phyloP scores from a whole-genome alignment of 2,329 filamentous ascomycete genomes.

The Cladosporium austrohemisphaericum region DNA sequence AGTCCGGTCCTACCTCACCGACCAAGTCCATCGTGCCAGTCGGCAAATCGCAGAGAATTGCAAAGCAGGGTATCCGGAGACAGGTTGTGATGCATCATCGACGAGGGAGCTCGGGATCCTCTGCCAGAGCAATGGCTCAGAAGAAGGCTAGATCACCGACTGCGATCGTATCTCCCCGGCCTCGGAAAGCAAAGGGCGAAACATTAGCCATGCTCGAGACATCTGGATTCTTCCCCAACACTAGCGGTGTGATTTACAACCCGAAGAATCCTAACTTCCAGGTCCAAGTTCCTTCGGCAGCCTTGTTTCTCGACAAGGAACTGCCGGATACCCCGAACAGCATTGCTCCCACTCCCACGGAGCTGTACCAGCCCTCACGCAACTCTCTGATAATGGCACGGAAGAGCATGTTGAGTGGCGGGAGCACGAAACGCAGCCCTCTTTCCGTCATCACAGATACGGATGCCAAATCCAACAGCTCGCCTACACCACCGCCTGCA shows the following conservation, averaged over 20 bases:
- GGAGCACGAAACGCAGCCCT: constrained; percentile 20
- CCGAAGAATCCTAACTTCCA: constrained; percentile 7
- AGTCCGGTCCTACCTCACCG: background rate
- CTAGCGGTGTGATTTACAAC: constrained; percentile 15
- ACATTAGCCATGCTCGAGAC: constrained; percentile 32
- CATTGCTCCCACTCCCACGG: constrained; percentile 22
- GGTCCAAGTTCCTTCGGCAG: constrained; percentile 24
- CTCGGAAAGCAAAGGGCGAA: constrained; percentile 23
- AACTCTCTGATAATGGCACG: background rate
- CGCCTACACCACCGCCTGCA: background rate
- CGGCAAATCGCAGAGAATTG: constrained; percentile 1
- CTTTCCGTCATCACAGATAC: constrained; percentile 24
- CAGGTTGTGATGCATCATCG: constrained; percentile 1
- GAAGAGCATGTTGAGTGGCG: background rate
- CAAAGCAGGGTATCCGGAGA: constrained; percentile 1
- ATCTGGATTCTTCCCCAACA: constrained; percentile 27
- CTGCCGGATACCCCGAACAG: constrained; percentile 25
- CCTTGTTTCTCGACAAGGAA: constrained; percentile 23
- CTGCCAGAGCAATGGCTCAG: background rate
- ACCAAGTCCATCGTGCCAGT: background rate
- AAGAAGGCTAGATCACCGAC: background rate
- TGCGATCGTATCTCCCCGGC: background rate
- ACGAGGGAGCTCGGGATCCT: background rate
- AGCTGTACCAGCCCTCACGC: constrained; percentile 20
- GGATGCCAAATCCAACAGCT: constrained; percentile 16